These are phyloP conservation scores for Backusella liffmaniae DNA, from an alignment of 192 early-diverging fungal genomes.

Conservation along the genomic window DNA sequence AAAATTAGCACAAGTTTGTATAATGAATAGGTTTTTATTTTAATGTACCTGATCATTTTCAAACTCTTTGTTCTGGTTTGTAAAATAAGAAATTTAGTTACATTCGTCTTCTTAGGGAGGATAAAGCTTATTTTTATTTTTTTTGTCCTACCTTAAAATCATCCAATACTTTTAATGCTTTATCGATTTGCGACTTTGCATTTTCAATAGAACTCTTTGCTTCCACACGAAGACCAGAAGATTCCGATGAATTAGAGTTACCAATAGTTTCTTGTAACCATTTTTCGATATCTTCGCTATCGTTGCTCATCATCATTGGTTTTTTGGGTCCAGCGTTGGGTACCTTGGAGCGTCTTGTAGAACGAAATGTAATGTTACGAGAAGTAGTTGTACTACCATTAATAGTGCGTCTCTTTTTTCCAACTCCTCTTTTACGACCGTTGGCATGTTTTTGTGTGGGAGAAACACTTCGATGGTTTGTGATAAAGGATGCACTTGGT, in stretches of 20 bases:
- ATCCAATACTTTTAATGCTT: conserved; percentile 15
- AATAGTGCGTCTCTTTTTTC: background rate
- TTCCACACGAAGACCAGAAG: conserved; percentile 2
- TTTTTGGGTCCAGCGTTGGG: background rate
- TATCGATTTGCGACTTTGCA: conserved; percentile 15
- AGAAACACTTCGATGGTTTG: background rate
- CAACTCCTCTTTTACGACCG: background rate
- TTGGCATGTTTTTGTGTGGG: background rate
- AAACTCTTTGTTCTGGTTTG: background rate
- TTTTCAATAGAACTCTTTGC: conserved; percentile 8
- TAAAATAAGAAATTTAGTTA: background rate
- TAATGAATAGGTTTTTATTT: background rate
- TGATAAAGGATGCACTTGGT: background rate
- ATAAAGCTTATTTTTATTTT: background rate
- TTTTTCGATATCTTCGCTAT: conserved; percentile 2
- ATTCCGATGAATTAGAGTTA: background rate
- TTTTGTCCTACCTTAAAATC: conserved; percentile 2
- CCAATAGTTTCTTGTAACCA: conserved; percentile 13
- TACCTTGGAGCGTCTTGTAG: conserved; percentile 5
- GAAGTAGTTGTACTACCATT: conserved; percentile 12
- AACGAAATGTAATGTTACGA: conserved; percentile 10
- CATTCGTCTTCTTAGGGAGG: background rate
- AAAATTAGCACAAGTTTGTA: background rate
- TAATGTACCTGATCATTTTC: conserved; percentile 5
- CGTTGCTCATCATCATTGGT: background rate